Evolutionary conservation across 805 yeast species (phyloP).

Genomic region (Ogataea henricii): DNA sequence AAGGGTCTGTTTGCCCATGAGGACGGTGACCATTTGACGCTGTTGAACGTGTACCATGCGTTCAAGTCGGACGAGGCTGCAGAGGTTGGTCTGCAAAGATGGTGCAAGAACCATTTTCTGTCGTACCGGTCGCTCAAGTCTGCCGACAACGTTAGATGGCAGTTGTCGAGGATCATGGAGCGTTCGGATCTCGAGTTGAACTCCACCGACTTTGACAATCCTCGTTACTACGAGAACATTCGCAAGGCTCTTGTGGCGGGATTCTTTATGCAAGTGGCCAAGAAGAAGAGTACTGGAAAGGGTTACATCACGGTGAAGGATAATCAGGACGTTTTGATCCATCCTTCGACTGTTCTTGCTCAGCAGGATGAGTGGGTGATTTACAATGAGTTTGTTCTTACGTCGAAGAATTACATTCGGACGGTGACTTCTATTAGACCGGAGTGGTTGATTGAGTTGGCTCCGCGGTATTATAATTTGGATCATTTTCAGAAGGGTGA

Average conservation of each 20-base stretch:
- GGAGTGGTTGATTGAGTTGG: constrained; percentile 86
- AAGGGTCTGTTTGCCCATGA: constrained; percentile 87
- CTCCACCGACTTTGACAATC: constrained; percentile 67
- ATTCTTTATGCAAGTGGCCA: constrained; percentile 97
- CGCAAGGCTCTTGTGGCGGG: constrained; percentile 89
- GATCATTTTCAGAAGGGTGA: constrained; percentile 69
- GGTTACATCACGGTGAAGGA: constrained; percentile 93
- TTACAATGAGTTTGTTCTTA: constrained; percentile 92
- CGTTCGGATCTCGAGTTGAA: constrained; percentile 71
- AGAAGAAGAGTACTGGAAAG: constrained; percentile 77
- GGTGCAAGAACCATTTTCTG: constrained; percentile 92
- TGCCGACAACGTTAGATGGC: constrained; percentile 86
- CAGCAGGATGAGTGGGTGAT: constrained; percentile 91
- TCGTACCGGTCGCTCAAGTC: constrained; percentile 80
- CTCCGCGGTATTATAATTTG: constrained; percentile 70
- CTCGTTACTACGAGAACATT: constrained; percentile 70
- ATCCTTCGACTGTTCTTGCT: constrained; percentile 90
- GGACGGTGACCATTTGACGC: constrained; percentile 92
- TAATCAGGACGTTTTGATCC: constrained; percentile 92
- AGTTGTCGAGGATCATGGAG: constrained; percentile 81
- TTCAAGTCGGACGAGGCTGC: constrained; percentile 75
- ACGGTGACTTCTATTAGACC: constrained; percentile 91
- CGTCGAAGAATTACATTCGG: constrained; percentile 90
- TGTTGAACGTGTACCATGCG: constrained; percentile 84
- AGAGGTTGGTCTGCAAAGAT: constrained; percentile 64